A percentile compares a stretch with the other conserved stretches of the same genome.
These are phyloP conservation scores for Fomes fomentarius DNA, from an alignment of 1,284 basidiomycete species.

Conservation along the genomic window DNA sequence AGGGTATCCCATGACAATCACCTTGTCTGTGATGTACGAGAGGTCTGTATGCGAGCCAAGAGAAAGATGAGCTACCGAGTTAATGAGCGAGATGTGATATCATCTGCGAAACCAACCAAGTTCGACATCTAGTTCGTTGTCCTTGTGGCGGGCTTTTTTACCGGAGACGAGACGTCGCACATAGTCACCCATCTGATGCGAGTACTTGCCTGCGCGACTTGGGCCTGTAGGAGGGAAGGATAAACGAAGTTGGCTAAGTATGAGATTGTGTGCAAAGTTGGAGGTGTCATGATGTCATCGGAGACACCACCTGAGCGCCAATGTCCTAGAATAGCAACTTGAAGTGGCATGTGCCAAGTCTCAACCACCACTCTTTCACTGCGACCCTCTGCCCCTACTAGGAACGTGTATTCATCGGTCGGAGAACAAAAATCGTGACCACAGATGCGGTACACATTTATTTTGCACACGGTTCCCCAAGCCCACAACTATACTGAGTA, in stretches of 20 bases:
- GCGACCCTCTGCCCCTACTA: too few species aligned
- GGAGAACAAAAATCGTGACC: too few species aligned
- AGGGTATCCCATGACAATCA: constrained; percentile 92
- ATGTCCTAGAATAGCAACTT: too few species aligned
- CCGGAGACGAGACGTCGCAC: constrained; percentile 74
- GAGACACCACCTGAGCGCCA: too few species aligned
- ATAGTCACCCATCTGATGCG: constrained; percentile 54
- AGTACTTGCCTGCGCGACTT: too few species aligned
- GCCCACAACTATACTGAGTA: too few species aligned
- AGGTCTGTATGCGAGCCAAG: constrained; percentile 53
- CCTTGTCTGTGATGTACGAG: constrained; percentile 79
- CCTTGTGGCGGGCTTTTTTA: constrained; percentile 78
- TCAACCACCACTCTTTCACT: too few species aligned
- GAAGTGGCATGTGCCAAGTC: background rate
- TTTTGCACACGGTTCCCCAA: too few species aligned
- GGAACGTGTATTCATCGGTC: too few species aligned
- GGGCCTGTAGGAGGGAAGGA: background rate
- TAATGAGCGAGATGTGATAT: background rate
- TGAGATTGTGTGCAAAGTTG: too few species aligned
- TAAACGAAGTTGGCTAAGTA: background rate
- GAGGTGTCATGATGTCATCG: too few species aligned
- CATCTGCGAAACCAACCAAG: constrained; percentile 46
- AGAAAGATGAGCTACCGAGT: background rate
- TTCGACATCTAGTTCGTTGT: constrained; percentile 69
- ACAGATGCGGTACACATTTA: too few species aligned